These are phyloP conservation scores for Fistulina hepatica DNA, from an alignment of 1,284 basidiomycete genomes.

Conservation along the genomic window DNA sequence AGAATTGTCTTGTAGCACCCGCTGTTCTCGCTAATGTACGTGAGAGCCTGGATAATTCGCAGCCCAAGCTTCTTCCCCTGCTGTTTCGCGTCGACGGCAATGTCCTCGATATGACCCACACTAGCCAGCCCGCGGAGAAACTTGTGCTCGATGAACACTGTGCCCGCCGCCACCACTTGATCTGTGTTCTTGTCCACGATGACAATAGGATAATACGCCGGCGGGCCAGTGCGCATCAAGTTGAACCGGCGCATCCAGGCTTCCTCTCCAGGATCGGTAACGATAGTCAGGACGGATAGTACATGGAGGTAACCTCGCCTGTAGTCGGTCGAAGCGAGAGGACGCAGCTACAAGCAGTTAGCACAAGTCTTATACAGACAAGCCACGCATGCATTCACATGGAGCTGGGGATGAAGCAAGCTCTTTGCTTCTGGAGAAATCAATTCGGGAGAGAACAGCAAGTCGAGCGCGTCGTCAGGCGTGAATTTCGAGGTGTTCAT, in stretches of 20 bases:
- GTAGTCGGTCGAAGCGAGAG: conserved; percentile 81
- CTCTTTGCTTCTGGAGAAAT: conserved; percentile 52
- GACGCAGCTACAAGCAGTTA: conserved; percentile 57
- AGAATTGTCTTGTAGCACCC: conserved; percentile 95
- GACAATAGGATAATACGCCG: conserved; percentile 80
- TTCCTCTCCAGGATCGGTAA: conserved; percentile 64
- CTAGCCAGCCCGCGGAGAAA: conserved; percentile 74
- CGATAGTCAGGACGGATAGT: conserved; percentile 69
- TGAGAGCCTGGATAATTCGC: conserved; percentile 78
- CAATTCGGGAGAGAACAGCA: conserved; percentile 61
- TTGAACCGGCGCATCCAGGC: conserved; percentile 65
- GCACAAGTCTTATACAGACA: neutral
- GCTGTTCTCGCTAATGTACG: conserved; percentile 61
- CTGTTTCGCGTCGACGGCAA: conserved; percentile 78
- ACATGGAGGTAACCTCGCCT: conserved; percentile 74
- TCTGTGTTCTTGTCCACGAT: conserved; percentile 70
- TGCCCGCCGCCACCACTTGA: conserved; percentile 76
- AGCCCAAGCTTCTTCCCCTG: conserved; percentile 89
- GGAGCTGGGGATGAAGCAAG: conserved; percentile 43
- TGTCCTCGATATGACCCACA: conserved; percentile 96
- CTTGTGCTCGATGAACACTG: conserved; percentile 85
- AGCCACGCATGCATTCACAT: conserved; percentile 30
- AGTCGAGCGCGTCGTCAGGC: conserved; percentile 58
- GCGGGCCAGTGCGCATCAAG: conserved; percentile 38
- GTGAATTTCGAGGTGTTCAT: no score